phyloP scores from a whole-genome alignment of 352 stramenopile genomes.

The Phytophthora vignae region DNA sequence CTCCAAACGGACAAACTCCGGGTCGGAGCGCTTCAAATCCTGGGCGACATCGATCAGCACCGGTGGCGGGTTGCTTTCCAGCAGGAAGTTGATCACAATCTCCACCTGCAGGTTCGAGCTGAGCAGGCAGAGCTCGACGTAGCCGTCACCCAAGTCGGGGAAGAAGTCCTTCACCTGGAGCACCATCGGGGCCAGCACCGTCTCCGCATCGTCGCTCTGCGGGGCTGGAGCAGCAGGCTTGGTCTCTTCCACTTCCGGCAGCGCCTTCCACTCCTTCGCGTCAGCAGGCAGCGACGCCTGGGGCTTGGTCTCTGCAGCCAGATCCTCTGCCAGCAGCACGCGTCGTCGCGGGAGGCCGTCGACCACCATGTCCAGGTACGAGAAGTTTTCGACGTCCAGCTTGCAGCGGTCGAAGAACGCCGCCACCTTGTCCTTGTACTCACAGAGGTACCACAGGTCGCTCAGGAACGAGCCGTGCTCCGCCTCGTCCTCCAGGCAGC shows the following conservation, averaged over 20 bases:
- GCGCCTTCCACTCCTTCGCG: conserved; percentile 24
- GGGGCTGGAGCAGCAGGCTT: conserved; percentile 18
- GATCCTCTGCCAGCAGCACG: conserved; percentile 29
- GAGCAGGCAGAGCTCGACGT: conserved; percentile 67
- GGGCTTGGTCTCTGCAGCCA: conserved; percentile 26
- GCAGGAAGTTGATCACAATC: conserved; percentile 63
- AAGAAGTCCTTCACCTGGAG: conserved; percentile 72
- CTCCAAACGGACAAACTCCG: conserved; percentile 35
- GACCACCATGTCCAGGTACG: conserved; percentile 79
- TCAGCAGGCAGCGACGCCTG: conserved; percentile 8
- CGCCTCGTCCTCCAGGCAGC: conserved; percentile 49
- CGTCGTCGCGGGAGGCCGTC: conserved; percentile 65
- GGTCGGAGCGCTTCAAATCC: conserved; percentile 41
- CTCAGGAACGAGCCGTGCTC: conserved; percentile 79
- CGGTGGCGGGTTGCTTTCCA: conserved; percentile 59
- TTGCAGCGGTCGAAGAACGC: conserved; percentile 61
- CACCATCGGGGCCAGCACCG: conserved; percentile 42
- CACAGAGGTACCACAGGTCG: conserved; percentile 73
- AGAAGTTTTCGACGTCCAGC: conserved; percentile 66
- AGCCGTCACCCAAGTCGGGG: conserved; percentile 64
- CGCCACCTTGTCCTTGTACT: conserved; percentile 68
- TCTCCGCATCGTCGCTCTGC: conserved; percentile 9
- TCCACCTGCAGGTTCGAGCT: conserved; percentile 56
- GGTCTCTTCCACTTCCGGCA: conserved; percentile 16
- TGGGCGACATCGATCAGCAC: conserved; percentile 42